These are phyloP conservation scores for Colletotrichum plurivorum DNA, from an alignment of 2,329 filamentous ascomycete genomes.

Conservation along the genomic window DNA sequence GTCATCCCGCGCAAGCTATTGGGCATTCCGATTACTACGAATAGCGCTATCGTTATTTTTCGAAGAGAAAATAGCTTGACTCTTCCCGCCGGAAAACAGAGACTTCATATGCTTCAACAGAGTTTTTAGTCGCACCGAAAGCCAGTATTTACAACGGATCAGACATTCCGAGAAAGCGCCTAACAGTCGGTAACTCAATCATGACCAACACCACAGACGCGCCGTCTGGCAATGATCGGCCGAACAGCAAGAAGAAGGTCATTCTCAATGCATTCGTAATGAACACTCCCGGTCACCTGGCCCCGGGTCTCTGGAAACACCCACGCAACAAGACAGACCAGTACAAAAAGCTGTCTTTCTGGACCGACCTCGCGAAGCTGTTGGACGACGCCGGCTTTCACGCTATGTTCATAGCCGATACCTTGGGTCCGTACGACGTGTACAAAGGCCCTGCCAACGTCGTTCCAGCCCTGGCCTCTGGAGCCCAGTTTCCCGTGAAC, in stretches of 20 bases:
- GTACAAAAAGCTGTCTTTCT: conserved; percentile 46
- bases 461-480: conserved; percentile 71
- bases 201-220: background rate
- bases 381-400: conserved; percentile 55
- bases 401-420: conserved; percentile 57
- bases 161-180: background rate
- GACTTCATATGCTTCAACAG: background rate
- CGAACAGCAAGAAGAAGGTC: conserved; percentile 51
- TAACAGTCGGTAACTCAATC: background rate
- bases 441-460: conserved; percentile 69
- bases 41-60: background rate
- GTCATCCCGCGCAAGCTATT: background rate
- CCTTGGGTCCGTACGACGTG: conserved; percentile 75
- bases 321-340: conserved; percentile 59
- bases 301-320: conserved; percentile 68
- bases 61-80: background rate
- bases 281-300: conserved; percentile 60
- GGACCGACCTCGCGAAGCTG: conserved; percentile 53
- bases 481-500: conserved; percentile 80
- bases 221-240: background rate
- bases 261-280: conserved; percentile 60
- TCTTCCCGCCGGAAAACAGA: background rate
- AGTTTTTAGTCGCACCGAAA: background rate
- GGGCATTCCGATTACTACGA: background rate
- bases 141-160: background rate